Percentiles rank a stretch among this genome's conserved stretches.
Conservation (phyloP, 768 basidiomycete genomes). For the Rickenella mellea region DNA sequence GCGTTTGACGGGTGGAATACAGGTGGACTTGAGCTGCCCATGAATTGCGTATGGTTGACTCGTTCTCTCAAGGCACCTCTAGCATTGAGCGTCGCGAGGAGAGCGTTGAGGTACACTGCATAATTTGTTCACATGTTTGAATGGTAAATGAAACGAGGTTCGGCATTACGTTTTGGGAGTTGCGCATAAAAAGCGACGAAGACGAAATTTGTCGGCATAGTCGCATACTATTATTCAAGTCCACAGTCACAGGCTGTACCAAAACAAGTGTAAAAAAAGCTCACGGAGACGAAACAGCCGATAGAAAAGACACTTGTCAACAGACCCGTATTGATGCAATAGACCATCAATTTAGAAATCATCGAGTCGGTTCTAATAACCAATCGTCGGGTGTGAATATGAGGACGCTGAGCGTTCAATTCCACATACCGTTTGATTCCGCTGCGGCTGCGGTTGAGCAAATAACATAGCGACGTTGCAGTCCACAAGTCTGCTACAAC, state of each 20-base stretch:
- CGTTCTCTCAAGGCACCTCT: background rate
- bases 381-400: background rate
- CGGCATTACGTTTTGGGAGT: constrained; percentile 13
- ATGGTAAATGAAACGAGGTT: background rate
- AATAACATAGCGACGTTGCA: constrained; percentile 37
- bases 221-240: constrained; percentile 11
- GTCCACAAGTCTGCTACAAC: constrained; percentile 46
- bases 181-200: constrained; percentile 16
- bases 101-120: background rate
- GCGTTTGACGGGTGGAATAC: too few species aligned
- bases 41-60: too few species aligned
- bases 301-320: constrained; percentile 17
- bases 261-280: background rate
- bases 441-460: constrained; percentile 38
- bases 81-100: background rate
- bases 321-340: constrained; percentile 16
- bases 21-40: too few species aligned
- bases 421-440: constrained; percentile 39
- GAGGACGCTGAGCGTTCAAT: background rate
- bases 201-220: constrained; percentile 14
- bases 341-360: constrained; percentile 23
- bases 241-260: background rate
- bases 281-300: constrained; percentile 11
- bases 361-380: constrained; percentile 39
- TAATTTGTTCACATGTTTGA: background rate